phyloP scores from a whole-genome alignment of 2,329 filamentous ascomycete species.

The Aciculosporium take region DNA sequence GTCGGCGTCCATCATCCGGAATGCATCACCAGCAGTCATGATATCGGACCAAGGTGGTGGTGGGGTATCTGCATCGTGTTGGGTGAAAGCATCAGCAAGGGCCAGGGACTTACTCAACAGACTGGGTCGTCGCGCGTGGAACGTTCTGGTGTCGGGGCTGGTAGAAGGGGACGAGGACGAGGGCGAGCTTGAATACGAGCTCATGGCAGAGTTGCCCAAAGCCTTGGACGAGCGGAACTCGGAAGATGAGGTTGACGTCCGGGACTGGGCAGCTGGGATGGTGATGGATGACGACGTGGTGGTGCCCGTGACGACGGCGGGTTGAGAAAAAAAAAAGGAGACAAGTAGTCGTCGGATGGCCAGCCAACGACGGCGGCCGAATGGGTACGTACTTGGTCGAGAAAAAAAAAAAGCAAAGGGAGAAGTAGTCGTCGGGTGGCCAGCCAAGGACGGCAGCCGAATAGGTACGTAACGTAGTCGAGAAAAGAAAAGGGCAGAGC shows the following conservation, averaged over 20 bases:
- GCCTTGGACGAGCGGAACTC: constrained; percentile 28
- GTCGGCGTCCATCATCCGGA: background rate
- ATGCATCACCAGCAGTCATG: background rate
- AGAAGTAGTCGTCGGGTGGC: background rate
- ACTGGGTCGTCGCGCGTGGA: constrained; percentile 44
- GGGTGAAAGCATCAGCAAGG: constrained; percentile 4
- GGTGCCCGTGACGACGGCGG: constrained; percentile 8
- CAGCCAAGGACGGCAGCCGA: background rate
- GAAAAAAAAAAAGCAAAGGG: background rate
- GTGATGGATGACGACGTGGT: constrained; percentile 55
- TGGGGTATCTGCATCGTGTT: background rate
- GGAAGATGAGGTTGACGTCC: constrained; percentile 19
- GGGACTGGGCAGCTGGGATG: constrained; percentile 39
- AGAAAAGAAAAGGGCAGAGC: background rate
- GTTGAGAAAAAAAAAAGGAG: too few species aligned
- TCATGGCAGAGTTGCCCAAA: constrained; percentile 29
- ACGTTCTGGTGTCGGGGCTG: constrained; percentile 33
- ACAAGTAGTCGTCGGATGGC: background rate
- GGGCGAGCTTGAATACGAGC: constrained; percentile 25
- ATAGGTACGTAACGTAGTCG: background rate
- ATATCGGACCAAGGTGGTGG: background rate
- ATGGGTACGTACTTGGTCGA: background rate
- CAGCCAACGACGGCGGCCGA: background rate
- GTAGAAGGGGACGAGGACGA: constrained; percentile 46
- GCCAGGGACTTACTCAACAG: constrained; percentile 45